Conservation (phyloP, 805 yeast species). For the Wickerhamiella siamensis region DNA sequence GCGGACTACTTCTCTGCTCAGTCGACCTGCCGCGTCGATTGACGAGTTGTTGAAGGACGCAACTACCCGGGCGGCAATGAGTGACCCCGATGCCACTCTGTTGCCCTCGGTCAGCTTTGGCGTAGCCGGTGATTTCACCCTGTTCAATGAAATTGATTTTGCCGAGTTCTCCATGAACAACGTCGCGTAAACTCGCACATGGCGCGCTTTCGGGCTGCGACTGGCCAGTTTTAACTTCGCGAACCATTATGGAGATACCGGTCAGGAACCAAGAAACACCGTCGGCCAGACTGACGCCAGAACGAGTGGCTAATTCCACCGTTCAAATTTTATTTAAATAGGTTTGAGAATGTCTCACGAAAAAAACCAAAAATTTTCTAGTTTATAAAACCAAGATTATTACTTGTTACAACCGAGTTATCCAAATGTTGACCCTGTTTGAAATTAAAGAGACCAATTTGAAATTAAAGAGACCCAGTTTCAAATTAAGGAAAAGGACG, state of each 20-base stretch:
- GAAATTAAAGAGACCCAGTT: no score
- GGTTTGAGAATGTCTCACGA: no score
- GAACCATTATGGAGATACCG: no score
- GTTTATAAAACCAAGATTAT: no score
- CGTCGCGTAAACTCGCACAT: conserved; percentile 11
- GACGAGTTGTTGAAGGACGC: conserved; percentile 18
- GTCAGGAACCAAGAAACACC: not conserved
- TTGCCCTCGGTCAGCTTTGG: conserved; percentile 13
- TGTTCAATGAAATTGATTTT: conserved; percentile 13
- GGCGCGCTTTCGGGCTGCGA: conserved; percentile 14
- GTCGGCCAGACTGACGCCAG: not conserved
- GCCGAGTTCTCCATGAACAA: not conserved
- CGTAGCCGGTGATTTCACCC: conserved; percentile 15
- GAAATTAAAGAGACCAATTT: no score
- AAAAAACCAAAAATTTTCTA: no score
- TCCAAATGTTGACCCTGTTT: no score
- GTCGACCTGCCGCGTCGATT: conserved; percentile 23
- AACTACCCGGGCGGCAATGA: conserved; percentile 13
- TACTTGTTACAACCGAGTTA: no score
- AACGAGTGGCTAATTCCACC: no score
- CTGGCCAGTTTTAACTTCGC: not conserved
- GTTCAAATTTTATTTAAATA: no score
- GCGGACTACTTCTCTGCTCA: not conserved
- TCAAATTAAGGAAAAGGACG: no score
- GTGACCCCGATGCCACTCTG: conserved; percentile 15